Conservation (phyloP, 164 flowering plant genomes). For the Nymphaea colorata region DNA sequence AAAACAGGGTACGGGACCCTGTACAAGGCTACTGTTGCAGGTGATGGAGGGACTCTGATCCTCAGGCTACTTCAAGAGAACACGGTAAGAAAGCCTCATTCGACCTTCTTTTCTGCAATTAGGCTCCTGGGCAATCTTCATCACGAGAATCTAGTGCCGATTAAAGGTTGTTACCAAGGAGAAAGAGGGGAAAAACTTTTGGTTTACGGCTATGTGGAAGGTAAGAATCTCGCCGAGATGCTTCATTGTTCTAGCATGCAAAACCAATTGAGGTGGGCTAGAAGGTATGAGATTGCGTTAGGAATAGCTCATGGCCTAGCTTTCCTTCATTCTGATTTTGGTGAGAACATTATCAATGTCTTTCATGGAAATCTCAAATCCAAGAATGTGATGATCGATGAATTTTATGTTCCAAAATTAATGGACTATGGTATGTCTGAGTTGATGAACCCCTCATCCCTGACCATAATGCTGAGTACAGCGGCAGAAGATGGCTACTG, state of each 20-base stretch:
- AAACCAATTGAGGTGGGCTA: background rate
- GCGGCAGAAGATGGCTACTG: background rate
- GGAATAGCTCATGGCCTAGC: background rate
- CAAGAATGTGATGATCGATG: background rate
- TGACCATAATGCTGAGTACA: background rate
- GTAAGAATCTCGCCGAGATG: background rate
- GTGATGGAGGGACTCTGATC: background rate
- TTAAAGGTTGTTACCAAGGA: background rate
- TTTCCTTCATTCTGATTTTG: background rate
- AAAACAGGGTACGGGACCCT: background rate
- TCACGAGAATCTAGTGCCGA: background rate
- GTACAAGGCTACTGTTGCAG: background rate
- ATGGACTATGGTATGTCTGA: background rate
- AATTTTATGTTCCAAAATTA: background rate
- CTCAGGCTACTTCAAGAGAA: background rate
- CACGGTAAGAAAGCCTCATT: background rate
- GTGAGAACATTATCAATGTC: background rate
- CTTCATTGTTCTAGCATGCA: background rate
- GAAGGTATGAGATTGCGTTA: background rate
- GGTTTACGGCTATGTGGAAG: background rate
- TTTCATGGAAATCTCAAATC: background rate
- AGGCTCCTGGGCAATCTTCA: background rate
- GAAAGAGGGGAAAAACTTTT: background rate
- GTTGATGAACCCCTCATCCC: background rate
- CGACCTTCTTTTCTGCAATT: background rate